Evolutionary conservation across 2,329 filamentous ascomycete genomes (phyloP).

Genomic region (Epichloe brachyelytri): DNA sequence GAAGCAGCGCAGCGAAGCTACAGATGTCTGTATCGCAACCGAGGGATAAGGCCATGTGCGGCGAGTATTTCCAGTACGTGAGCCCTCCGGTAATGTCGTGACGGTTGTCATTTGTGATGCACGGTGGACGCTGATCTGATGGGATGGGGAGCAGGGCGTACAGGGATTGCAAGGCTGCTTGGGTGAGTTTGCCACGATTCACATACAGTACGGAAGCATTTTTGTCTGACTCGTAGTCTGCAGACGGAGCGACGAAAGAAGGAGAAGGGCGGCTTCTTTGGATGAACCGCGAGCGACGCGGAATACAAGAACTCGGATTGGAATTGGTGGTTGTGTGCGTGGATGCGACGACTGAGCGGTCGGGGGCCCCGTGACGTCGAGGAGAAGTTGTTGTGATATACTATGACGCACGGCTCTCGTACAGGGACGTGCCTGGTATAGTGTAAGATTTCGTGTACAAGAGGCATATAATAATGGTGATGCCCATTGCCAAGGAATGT

Average conservation of each 20-base stretch:
- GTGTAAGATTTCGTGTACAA: neutral
- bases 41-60: slow-evolving; percentile 77
- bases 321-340: too few relatives aligned
- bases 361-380: neutral
- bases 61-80: slow-evolving; percentile 86
- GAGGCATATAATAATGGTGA: neutral
- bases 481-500: neutral
- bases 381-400: neutral
- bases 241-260: slow-evolving; percentile 12
- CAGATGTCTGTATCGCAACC: slow-evolving; percentile 78
- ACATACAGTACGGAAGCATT: too few relatives aligned
- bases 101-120: neutral
- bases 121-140: slow-evolving; percentile 10
- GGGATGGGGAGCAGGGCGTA: slow-evolving; percentile 54
- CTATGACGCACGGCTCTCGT: too few relatives aligned
- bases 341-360: neutral
- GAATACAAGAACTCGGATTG: neutral
- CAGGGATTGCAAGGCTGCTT: slow-evolving; percentile 86
- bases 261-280: slow-evolving; percentile 9
- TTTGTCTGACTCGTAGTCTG: neutral
- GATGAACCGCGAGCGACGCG: neutral
- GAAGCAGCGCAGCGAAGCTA: slow-evolving; percentile 79
- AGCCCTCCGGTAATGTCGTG: neutral
- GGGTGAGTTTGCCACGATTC: slow-evolving; percentile 43
- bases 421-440: neutral